Base-by-base conservation (phyloP, 78 protist species). In the Polysphondylium violaceum region DNA sequence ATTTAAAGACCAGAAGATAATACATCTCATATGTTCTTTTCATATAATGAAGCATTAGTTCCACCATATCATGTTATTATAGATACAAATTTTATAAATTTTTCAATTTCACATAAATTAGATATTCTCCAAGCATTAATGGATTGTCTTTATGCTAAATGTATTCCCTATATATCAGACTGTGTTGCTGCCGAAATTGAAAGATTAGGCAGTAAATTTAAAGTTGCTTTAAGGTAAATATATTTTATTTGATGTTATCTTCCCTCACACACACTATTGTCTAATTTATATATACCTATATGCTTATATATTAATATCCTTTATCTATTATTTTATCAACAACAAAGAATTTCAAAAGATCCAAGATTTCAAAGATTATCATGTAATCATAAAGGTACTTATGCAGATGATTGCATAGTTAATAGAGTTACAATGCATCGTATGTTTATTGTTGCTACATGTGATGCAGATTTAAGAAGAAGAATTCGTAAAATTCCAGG, bases 321-420 rank as follows among this genome's bases (percentile, higher is more conserved):
- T 74, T 38, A 38, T 74, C 7, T 74, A 3, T 29, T 19, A 25
- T 68, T 23, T 35, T 89, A 53, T 68, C n/a, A n/a, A n/a, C n/a
- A n/a, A n/a, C n/a, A n/a, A n/a, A 67, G 98, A 4, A 47, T 97
- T 14, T 98, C 99, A 31, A 97, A 97, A 85, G 99, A 99, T 67
- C 98, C 99, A 27, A 97, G 99, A 17, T 96, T 99, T 88, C 88
- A 95, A 95, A 78, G 99, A 17, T 78, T 99, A 23, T 41, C 89
- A 8, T 98, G 99, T 94, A 40, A 59, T 16, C 99, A 97, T 87
- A 75, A 77, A 72, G 99, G 99, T 21, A 97, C 96, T 16, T 99
- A 99, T 83, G 99, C 99, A 6, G 99, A 99, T 87, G 99, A 99
- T 96, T 98, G 99, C 50, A 69, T 99, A n/a, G 94, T 96, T 29